Conservation (phyloP, 2,329 filamentous ascomycete genomes). For the Phialophora verrucosa region DNA sequence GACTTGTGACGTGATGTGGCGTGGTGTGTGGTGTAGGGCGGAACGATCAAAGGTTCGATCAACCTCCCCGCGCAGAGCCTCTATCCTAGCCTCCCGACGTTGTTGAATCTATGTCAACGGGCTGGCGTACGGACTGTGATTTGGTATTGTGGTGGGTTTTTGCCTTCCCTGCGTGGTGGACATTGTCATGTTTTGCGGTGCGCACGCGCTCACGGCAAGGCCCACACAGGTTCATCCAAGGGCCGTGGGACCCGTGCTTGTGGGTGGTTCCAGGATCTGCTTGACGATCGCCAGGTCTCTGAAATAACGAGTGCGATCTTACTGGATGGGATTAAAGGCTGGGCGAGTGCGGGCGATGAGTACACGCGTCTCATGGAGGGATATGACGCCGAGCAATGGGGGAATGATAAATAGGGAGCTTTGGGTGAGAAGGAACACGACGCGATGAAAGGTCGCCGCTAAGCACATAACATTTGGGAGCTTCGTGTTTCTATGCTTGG, state of each 20-base stretch:
- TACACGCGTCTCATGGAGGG: slow-evolving; percentile 43
- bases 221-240: slow-evolving; percentile 56
- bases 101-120: slow-evolving; percentile 45
- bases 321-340: slow-evolving; percentile 43
- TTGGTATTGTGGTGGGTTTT: slow-evolving; percentile 50
- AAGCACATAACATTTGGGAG: background rate
- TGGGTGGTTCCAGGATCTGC: slow-evolving; percentile 62
- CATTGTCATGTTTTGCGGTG: background rate
- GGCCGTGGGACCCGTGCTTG: slow-evolving; percentile 62
- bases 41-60: slow-evolving; percentile 65
- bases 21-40: slow-evolving; percentile 53
- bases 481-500: background rate
- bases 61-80: slow-evolving; percentile 52
- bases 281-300: slow-evolving; percentile 46
- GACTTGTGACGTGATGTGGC: background rate
- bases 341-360: slow-evolving; percentile 42
- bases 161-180: slow-evolving; percentile 5
- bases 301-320: slow-evolving; percentile 39
- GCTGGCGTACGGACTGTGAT: slow-evolving; percentile 45
- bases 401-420: slow-evolving; percentile 17
- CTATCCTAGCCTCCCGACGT: slow-evolving; percentile 46
- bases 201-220: background rate
- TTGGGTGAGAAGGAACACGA: background rate
- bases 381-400: slow-evolving; percentile 40
- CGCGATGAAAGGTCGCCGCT: background rate